Percentiles rank a stretch among this genome's conserved stretches.
These are phyloP conservation scores for Lichtheimia corymbifera DNA, from an alignment of 371 early-diverging fungal species.

Conservation along the genomic window DNA sequence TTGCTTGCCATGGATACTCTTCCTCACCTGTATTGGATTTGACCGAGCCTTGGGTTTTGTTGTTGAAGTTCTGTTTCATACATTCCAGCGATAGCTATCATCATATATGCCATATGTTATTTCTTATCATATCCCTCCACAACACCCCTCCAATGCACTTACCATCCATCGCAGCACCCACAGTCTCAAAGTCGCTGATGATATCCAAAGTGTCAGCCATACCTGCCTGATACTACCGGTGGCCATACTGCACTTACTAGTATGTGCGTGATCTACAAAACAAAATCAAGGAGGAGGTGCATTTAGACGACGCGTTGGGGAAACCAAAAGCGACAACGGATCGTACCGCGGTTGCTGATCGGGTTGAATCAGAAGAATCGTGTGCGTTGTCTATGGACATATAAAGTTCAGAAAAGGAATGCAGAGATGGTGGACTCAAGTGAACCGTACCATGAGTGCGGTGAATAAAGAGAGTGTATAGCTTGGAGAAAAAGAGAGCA, in stretches of 20 bases:
- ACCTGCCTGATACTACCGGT: not conserved
- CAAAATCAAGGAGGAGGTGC: not conserved
- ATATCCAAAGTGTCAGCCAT: not conserved
- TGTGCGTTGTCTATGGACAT: conserved; percentile 5
- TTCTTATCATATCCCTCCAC: no score
- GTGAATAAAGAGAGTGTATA: no score
- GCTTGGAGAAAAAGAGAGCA: no score
- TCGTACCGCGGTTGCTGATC: conserved; percentile 7
- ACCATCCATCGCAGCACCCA: conserved; percentile 15
- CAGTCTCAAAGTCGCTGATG: conserved; percentile 7
- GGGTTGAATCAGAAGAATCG: conserved; percentile 16
- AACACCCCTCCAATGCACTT: not conserved
- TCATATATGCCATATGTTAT: not conserved
- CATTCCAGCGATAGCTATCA: conserved; percentile 40
- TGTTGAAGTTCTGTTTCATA: conserved; percentile 41
- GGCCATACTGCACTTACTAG: conserved; percentile 11
- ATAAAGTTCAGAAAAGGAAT: no score
- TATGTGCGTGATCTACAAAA: conserved; percentile 14
- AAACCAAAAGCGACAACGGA: not conserved
- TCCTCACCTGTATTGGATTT: conserved; percentile 47
- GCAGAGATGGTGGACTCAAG: no score
- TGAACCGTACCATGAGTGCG: no score
- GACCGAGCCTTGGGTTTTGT: conserved; percentile 41
- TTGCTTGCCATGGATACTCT: not conserved
- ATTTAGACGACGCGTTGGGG: not conserved